These are phyloP conservation scores for Globisporangium apiculatum DNA, from an alignment of 352 stramenopile species.

Conservation along the genomic window DNA sequence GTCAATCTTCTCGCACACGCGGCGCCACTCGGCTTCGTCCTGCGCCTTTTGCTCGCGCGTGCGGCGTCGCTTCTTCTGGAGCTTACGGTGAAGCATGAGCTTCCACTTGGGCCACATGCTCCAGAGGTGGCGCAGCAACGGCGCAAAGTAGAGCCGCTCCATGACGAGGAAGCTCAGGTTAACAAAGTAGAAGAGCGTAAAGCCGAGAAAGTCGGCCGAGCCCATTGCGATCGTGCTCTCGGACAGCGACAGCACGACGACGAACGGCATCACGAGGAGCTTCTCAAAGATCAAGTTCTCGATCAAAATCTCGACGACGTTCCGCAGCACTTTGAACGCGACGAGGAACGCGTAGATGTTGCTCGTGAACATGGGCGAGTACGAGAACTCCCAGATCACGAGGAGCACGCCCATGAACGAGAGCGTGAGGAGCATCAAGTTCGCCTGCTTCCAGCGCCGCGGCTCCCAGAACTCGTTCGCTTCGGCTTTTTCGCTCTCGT, in stretches of 20 bases:
- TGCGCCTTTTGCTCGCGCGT: constrained; percentile 90
- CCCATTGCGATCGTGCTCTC: constrained; percentile 95
- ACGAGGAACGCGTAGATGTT: constrained; percentile 91
- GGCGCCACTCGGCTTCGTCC: constrained; percentile 89
- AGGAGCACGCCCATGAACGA: constrained; percentile 83
- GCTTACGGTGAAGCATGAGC: constrained; percentile 75
- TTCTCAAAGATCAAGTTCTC: constrained; percentile 88
- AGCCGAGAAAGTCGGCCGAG: constrained; percentile 93
- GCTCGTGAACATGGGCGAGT: constrained; percentile 88
- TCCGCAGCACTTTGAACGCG: constrained; percentile 86
- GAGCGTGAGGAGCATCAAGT: constrained; percentile 86
- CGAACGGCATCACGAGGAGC: constrained; percentile 86
- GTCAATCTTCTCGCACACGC: constrained; percentile 94
- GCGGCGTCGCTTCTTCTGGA: constrained; percentile 63
- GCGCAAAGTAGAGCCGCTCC: constrained; percentile 93
- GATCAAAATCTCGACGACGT: constrained; percentile 76
- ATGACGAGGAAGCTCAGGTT: constrained; percentile 90
- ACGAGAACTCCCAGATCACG: constrained; percentile 96
- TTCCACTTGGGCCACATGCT: constrained; percentile 90
- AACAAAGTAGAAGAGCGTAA: constrained; percentile 93
- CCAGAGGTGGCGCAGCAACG: constrained; percentile 69
- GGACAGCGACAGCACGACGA: constrained; percentile 86
- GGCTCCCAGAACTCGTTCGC: constrained; percentile 78
- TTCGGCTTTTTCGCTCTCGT: constrained; percentile 39
- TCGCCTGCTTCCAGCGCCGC: constrained; percentile 86